A percentile compares a stretch with the other conserved stretches of the same genome.
These are phyloP conservation scores for Metschnikowia dekortorum DNA, from an alignment of 805 yeast species.

Conservation along the genomic window DNA sequence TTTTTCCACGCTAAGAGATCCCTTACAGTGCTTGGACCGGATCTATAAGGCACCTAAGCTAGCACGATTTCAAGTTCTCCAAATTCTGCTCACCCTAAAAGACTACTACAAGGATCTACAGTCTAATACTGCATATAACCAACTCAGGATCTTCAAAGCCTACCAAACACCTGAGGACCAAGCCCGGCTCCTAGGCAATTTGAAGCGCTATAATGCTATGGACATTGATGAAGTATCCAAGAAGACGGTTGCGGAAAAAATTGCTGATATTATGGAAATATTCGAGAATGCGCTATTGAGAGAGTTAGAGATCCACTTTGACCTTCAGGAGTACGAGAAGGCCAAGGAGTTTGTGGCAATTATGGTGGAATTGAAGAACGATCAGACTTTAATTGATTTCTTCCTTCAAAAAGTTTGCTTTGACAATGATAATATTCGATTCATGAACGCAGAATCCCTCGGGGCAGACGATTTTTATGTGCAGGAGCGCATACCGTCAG, in stretches of 20 bases:
- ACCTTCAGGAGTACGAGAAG: conserved; percentile 39
- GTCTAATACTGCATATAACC: conserved; percentile 36
- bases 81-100: conserved; percentile 35
- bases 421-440: conserved; percentile 30
- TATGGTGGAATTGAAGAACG: conserved; percentile 33
- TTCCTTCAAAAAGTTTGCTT: conserved; percentile 40
- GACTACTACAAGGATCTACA: conserved; percentile 46
- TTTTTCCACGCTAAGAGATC: conserved; percentile 18
- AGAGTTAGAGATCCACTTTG: conserved; percentile 61
- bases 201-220: conserved; percentile 35
- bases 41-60: conserved; percentile 22
- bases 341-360: conserved; percentile 35
- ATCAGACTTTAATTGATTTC: conserved; percentile 41
- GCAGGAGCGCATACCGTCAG: not conserved
- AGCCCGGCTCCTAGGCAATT: conserved; percentile 40
- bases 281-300: conserved; percentile 67
- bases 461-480: conserved; percentile 22
- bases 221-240: conserved; percentile 28
- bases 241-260: conserved; percentile 33
- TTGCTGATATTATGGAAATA: conserved; percentile 56
- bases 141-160: conserved; percentile 42
- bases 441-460: conserved; percentile 28
- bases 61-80: conserved; percentile 38
- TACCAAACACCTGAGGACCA: conserved; percentile 51
- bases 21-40: conserved; percentile 33